Evolutionary conservation across 257 asterid genomes (phyloP), one percentile per base, ranked within the genome.

Genomic region (Mitragyna speciosa): DNA sequence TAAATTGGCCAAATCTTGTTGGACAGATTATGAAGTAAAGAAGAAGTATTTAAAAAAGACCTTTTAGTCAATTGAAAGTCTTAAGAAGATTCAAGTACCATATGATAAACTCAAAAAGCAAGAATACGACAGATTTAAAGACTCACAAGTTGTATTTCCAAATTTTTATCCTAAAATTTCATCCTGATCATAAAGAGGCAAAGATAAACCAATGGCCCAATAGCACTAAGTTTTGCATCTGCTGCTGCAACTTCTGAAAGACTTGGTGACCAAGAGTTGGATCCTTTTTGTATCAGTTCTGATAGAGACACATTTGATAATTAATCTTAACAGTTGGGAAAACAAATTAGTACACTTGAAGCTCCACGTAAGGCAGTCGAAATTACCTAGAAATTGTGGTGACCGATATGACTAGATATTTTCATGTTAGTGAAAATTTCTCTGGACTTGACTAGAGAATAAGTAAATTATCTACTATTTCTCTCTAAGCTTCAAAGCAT

Each of bases 21-120:
- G 59, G 30, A 11, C 19, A 45, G 75, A 45, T 3, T 51, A 0
- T 12, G 61, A 47, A 26, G 74, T 5, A 20, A 39, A 28, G 52
- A 45, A 30, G 24, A 77, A 66, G 31, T 77, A 66, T 65, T 47
- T 65, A 65, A 77, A 43, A 31, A 65, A 47, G 73, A 77, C 74
- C 52, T 33, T n/a, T 22, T 26, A 65, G 58, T 47, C 63, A 64
- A 45, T 8, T 64, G 30, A 63, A 76, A 26, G 28, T 63, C 61
- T 41, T 10, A 11, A 26, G 49, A 10, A 76, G 73, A 15, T 36
- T 30, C 17, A 26, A 72, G 7, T 58, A 20, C n/a, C 43, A n/a
- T 58, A 12, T 56, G 26, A 39, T 12, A 45, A 72, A 2, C 5
- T 17, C 7, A 39, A 58, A 36, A 54, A 19, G 26, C 20, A 20